phyloP scores from a whole-genome alignment of 2,329 filamentous ascomycete species.

The Colletotrichum abscissum region DNA sequence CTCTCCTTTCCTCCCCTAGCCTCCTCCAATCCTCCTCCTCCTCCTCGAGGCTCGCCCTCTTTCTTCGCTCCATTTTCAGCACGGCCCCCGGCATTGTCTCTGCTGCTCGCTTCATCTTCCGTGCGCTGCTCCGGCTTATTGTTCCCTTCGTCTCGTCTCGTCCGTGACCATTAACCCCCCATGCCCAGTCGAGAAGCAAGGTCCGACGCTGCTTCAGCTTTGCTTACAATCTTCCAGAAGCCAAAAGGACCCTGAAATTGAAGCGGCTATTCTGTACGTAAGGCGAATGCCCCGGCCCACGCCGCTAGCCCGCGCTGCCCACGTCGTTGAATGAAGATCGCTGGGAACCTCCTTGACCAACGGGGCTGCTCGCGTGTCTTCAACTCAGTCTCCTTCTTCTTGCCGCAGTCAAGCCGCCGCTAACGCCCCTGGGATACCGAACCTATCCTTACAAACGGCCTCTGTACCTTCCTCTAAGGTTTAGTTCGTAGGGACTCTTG shows the following conservation, averaged over 20 bases:
- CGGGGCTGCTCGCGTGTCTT: constrained; percentile 27
- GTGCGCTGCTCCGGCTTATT: background rate
- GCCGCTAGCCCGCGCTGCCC: constrained; percentile 10
- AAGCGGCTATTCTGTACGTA: constrained; percentile 22
- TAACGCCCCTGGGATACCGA: constrained; percentile 1
- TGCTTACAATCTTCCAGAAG: background rate
- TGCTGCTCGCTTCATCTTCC: constrained; percentile 9
- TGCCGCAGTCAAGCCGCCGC: constrained; percentile 23
- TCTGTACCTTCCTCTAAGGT: constrained; percentile 16
- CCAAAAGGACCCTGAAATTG: constrained; percentile 31
- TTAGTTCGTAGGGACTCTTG: constrained; percentile 1
- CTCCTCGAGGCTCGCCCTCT: background rate
- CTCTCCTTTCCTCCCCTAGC: background rate
- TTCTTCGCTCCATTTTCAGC: background rate
- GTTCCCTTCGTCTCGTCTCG: constrained; percentile 4
- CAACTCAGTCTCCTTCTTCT: background rate
- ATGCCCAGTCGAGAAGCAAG: constrained; percentile 12
- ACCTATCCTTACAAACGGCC: background rate
- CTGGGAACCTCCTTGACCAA: constrained; percentile 20
- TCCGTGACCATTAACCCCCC: background rate
- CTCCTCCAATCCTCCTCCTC: background rate
- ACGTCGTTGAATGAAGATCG: constrained; percentile 22
- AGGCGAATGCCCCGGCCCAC: constrained; percentile 2
- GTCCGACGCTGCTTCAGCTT: constrained; percentile 14
- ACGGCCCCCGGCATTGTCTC: background rate